These are phyloP conservation scores for Neonectria sp. DNA, from an alignment of 2,329 filamentous ascomycete genomes.

Conservation along the genomic window DNA sequence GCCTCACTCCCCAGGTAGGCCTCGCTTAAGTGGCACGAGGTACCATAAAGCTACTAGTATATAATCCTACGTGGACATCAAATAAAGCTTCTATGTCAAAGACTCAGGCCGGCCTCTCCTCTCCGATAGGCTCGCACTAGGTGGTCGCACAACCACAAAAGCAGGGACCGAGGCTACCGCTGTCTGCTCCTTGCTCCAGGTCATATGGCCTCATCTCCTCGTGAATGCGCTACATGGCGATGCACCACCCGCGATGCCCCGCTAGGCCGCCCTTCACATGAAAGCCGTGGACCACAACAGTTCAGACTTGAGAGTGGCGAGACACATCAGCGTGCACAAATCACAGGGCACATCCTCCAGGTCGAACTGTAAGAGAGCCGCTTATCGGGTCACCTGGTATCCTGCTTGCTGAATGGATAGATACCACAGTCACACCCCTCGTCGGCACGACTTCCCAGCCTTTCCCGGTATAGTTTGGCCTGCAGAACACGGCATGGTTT, in stretches of 20 bases:
- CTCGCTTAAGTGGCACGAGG: constrained; percentile 12
- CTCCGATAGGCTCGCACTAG: constrained; percentile 1
- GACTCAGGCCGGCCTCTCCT: not conserved
- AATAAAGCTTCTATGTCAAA: not conserved
- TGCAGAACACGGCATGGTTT: constrained; percentile 3
- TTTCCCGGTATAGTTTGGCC: not conserved
- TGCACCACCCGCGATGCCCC: not conserved
- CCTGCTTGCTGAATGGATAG: not conserved
- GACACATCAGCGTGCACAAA: not conserved
- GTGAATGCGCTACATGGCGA: not conserved
- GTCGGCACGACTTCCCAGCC: not conserved
- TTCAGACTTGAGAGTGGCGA: not conserved
- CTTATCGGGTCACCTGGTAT: not conserved
- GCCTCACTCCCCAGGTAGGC: constrained; percentile 1
- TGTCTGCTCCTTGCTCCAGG: not conserved
- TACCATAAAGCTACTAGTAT: not conserved
- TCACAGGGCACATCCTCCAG: not conserved
- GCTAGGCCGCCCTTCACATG: not conserved
- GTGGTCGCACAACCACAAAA: not conserved
- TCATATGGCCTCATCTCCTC: constrained; percentile 8
- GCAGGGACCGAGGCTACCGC: constrained; percentile 4
- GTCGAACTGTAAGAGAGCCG: not conserved
- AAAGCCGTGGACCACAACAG: not conserved
- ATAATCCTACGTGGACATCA: not conserved
- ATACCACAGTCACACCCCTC: not conserved